Conservation (phyloP, 805 yeast species). For the Brettanomyces naardenensis region DNA sequence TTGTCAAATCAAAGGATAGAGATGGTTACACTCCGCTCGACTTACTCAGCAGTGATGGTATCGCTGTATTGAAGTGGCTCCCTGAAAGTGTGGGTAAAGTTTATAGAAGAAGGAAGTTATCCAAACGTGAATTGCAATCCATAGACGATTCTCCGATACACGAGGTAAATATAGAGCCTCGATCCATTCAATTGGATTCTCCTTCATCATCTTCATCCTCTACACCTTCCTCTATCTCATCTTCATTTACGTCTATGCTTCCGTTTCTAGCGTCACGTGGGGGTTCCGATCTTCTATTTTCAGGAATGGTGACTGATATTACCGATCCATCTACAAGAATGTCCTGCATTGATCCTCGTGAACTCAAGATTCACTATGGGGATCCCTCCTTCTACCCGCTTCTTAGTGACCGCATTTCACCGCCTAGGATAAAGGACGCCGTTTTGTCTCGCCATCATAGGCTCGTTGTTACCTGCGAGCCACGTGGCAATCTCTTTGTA, state of each 20-base stretch:
- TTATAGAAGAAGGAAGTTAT: neutral
- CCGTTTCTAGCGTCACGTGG: constrained; percentile 27
- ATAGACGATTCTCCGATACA: neutral
- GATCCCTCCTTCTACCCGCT: constrained; percentile 10
- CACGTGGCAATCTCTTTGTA: constrained; percentile 38
- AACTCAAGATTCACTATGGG: constrained; percentile 19
- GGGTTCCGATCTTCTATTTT: constrained; percentile 50
- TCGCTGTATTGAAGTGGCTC: constrained; percentile 29
- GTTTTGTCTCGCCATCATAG: constrained; percentile 62
- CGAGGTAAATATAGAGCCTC: neutral
- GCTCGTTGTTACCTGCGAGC: constrained; percentile 44
- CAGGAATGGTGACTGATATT: constrained; percentile 35
- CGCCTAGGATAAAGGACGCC: constrained; percentile 40
- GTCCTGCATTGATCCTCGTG: constrained; percentile 11
- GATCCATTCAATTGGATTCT: neutral
- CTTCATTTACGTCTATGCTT: neutral
- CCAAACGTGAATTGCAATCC: neutral
- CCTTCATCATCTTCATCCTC: constrained; percentile 3
- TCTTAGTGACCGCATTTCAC: constrained; percentile 22
- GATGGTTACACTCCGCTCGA: constrained; percentile 70
- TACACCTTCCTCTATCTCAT: constrained; percentile 1
- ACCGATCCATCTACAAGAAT: constrained; percentile 5
- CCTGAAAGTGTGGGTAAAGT: constrained; percentile 19
- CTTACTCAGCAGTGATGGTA: constrained; percentile 36
- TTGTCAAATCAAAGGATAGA: constrained; percentile 57